Evolutionary conservation across 805 yeast species (phyloP), one percentile per base, ranked within the genome.

Genomic region (Saccharomycopsis oosterbeekiorum): DNA sequence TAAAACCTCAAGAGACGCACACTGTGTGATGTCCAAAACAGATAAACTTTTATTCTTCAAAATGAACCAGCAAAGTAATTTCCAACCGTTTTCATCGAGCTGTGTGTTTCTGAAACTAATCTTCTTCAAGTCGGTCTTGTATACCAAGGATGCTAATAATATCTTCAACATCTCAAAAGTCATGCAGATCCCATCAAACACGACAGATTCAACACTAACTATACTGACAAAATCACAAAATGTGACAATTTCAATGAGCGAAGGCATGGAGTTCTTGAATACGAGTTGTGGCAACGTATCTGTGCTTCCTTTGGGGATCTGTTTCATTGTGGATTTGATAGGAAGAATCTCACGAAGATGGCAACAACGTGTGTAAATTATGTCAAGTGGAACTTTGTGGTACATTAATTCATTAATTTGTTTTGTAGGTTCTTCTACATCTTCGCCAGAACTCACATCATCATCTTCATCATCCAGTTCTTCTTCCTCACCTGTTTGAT

Each of bases 331-430:
- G 1, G 96, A 93, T 2, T 96, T 93, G 57, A 92, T 92, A 1
- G 98, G 97, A 64, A 92, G 72, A 61, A 92, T 92, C 68, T 92
- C 97, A 60, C 97, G 78, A 62, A 92, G 75, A 71, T 92, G 97
- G 70, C 97, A 92, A 71, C 97, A 93, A 65, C 97, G 77, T 0
- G 97, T 89, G 73, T 92, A 92, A 68, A 93, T 78, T 55, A 84
- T 80, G 67, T 89, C 97, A 55, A 86, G 75, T 51, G 73, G 62
- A 5, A 66, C 47, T 59, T 55, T 56, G 19, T 37, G 47, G 4
- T 12, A 17, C 65, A 64, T 64, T 29, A 62, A 19, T 39, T 59
- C 55, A 19, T 62, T 62, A 21, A 64, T 61, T 14, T 40, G 36
- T 24, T 54, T 54, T 2, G 61, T 24, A 54, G 62, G 59, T 6